Percentiles rank a stretch among this genome's conserved stretches.
Conservation (phyloP, 2,329 filamentous ascomycete genomes). For the Botryosphaeria agaves region DNA sequence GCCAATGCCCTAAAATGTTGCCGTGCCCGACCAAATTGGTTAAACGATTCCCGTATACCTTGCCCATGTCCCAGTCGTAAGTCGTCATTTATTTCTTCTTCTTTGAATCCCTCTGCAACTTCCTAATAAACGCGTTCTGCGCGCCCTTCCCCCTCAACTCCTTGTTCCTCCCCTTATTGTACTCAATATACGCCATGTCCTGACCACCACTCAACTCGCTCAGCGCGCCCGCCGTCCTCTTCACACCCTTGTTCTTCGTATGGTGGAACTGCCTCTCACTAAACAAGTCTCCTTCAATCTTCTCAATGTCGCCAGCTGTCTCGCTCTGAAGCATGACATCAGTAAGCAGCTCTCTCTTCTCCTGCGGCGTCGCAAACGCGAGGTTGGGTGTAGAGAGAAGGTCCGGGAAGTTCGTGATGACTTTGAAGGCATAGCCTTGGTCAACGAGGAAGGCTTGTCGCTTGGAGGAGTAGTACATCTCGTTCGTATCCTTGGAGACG, state of each 20-base stretch:
- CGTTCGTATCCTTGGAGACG: conserved; percentile 90
- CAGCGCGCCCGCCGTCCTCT: conserved; percentile 69
- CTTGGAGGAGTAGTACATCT: conserved; percentile 97
- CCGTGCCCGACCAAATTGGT: no score
- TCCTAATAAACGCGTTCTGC: conserved; percentile 26
- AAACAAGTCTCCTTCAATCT: conserved; percentile 51
- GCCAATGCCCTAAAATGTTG: no score
- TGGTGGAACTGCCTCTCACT: conserved; percentile 25
- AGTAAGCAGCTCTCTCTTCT: conserved; percentile 72
- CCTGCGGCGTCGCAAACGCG: conserved; percentile 59
- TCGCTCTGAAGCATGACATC: conserved; percentile 84
- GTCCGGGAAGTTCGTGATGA: conserved; percentile 87
- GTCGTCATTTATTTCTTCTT: no score
- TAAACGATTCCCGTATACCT: no score
- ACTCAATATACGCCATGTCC: conserved; percentile 71
- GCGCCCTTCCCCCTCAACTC: conserved; percentile 21
- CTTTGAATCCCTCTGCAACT: conserved; percentile 18
- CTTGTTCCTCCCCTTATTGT: conserved; percentile 28
- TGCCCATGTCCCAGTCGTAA: no score
- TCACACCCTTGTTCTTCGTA: conserved; percentile 36
- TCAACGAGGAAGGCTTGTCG: conserved; percentile 94
- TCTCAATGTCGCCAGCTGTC: conserved; percentile 51
- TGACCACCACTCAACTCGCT: conserved; percentile 79
- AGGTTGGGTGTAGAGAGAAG: conserved; percentile 72
- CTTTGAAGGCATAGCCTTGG: conserved; percentile 97